Base-by-base conservation (phyloP, 2,329 filamentous ascomycete species). In the Diplodia corticola region DNA sequence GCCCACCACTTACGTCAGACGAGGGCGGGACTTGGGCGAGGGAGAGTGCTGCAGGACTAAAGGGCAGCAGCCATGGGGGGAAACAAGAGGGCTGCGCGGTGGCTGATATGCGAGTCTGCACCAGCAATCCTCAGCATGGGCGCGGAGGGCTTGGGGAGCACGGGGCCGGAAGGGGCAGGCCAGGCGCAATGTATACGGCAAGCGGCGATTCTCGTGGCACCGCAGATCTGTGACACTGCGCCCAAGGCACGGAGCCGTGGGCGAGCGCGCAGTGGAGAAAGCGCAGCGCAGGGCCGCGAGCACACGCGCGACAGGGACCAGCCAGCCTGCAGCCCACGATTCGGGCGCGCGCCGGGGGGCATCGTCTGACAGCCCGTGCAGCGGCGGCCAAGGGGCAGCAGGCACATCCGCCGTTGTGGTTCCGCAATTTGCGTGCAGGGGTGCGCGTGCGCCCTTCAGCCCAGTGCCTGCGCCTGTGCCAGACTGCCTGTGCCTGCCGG, bases 201-300 rank as follows among this genome's bases (percentile, higher is more conserved):
- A 69, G 65, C 64, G 61, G 69, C 61, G 67, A 70, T 67, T 69
- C 69, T 69, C 68, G 70, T 69, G 68, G 66, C 71, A 70, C 69
- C 67, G 69, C 70, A 72, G 55, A 61, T 51, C 48, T 35, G 48
- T 61, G 48, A 61, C 55, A 65, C 28, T 65, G 63, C 63, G 44
- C 63, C 63, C 48, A 48, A 54, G 63, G 37, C 61, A 64, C 35
- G 50, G 55, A 64, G 50, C 50, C 35, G 51, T 53, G 63, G 63
- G 63, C 40, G 64, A 53, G 63, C 35, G 37, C 46, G 37, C 51
- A 40, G 53, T 49, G 53, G 51, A 50, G 51, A 57, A 59, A 28
- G 40, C 49, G 53, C 40, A 48, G 40, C 55, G 22, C 55, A 60
- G 55, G 55, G 37, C 37, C 37, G 55, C 57, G 15, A 50, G 59